Conservation (phyloP, 208 protist species). For the Balamuthia mandrillaris region DNA sequence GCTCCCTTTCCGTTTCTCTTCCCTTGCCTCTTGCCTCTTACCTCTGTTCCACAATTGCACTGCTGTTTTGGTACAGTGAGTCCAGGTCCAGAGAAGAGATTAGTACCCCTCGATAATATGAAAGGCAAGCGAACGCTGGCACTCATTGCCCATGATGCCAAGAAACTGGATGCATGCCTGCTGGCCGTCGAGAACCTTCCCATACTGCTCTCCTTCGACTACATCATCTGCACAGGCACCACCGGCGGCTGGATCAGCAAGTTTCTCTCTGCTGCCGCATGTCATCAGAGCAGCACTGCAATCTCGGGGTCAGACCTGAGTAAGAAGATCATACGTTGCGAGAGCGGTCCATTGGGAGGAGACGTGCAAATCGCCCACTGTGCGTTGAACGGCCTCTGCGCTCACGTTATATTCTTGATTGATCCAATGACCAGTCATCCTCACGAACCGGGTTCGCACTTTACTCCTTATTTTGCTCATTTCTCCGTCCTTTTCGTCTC, state of each 20-base stretch:
- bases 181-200: background rate
- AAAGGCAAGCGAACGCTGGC: conserved; percentile 10
- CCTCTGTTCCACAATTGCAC: too few relatives aligned
- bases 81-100: too few relatives aligned
- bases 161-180: conserved; percentile 29
- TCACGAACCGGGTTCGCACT: too few relatives aligned
- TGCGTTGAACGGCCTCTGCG: background rate
- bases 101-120: background rate
- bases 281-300: background rate
- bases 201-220: conserved; percentile 3
- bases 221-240: conserved; percentile 35
- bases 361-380: conserved; percentile 20
- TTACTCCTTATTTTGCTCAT: too few relatives aligned
- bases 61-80: too few relatives aligned
- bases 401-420: conserved; percentile 22
- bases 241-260: background rate
- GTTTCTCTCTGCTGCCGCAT: background rate
- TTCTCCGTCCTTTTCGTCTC: too few relatives aligned
- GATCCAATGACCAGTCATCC: conserved; percentile 14
- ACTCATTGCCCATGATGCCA: conserved; percentile 11
- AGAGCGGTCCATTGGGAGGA: background rate
- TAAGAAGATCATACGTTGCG: conserved; percentile 1
- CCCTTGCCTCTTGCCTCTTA: too few relatives aligned
- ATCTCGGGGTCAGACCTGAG: background rate
- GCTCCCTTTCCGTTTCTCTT: too few relatives aligned